Conservation (phyloP, 2,329 filamentous ascomycete genomes). For the Apiospora arundinis region DNA sequence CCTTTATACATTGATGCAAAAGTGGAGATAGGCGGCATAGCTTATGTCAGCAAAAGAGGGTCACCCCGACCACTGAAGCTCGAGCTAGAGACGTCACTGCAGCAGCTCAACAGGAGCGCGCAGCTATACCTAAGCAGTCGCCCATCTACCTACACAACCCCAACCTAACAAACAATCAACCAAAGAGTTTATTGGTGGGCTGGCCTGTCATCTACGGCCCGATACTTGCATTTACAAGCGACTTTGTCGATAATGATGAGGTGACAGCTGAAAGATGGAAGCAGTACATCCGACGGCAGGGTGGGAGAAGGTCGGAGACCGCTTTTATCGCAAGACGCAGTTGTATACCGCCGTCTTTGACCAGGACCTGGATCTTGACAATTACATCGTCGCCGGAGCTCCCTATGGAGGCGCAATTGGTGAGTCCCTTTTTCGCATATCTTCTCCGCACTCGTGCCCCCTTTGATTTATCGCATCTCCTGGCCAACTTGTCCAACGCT, state of each 20-base stretch:
- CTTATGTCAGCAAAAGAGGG: slow-evolving; percentile 4
- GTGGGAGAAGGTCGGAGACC: slow-evolving; percentile 93
- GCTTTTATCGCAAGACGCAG: slow-evolving; percentile 93
- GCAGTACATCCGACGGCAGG: slow-evolving; percentile 75
- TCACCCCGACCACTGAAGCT: background rate
- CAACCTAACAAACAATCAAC: background rate
- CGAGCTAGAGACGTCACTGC: slow-evolving; percentile 3
- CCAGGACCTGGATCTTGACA: slow-evolving; percentile 91
- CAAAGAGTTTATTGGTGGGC: background rate
- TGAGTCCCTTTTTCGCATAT: slow-evolving; percentile 51
- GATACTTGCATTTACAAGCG: background rate
- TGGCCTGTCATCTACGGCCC: background rate
- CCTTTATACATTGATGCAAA: no score
- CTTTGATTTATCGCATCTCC: background rate
- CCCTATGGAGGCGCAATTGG: slow-evolving; percentile 93
- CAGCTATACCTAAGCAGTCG: background rate
- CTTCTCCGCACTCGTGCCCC: background rate
- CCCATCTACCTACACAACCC: background rate
- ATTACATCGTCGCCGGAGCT: slow-evolving; percentile 89
- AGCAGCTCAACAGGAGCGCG: background rate
- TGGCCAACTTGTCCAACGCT: no score
- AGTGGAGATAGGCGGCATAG: background rate
- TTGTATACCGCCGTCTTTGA: slow-evolving; percentile 95
- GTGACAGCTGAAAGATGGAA: slow-evolving; percentile 55
- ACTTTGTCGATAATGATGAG: slow-evolving; percentile 34